Base-by-base conservation (phyloP, 2,329 filamentous ascomycete species). In the Exophiala phaeomuriformis region DNA sequence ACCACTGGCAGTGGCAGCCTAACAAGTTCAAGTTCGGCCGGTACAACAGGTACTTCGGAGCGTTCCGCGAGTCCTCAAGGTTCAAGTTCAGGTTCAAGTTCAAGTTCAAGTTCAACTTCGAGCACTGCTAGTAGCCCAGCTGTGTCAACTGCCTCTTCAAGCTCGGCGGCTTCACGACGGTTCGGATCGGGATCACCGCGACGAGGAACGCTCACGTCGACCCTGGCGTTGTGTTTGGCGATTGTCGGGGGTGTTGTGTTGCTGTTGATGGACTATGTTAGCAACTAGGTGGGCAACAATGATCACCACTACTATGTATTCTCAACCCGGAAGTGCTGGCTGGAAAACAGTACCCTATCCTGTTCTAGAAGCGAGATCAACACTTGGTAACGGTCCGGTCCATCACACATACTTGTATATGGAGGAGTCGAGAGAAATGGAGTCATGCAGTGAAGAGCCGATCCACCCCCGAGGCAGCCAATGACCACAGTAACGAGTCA, bases 361-460 rank as follows among this genome's bases (percentile, higher is more conserved):
- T 33, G 35, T 49, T 45, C 46, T 5, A 51, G 49, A 58, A 58
- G 50, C 56, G 56, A 58, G 43, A 56, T 58, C 52, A 56, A 46
- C 29, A 42, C 3, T 27, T 39, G 46, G 19, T 29, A 45, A 32
- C 8, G 27, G 30, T 30, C 28, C 41, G 8, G 8, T 32, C 40
- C 19, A 19, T 19, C 19, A 19, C 19, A 19, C 19, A 19, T 19
- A 19, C 19, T 19, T 19, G 5, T 36, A 41, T 46, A 45, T 39
- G 39, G 44, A 47, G 39, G 12, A 45, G 9, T 19, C 29, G 53
- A 46, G 50, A 53, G 41, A 40, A 51, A 48, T 41, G 53, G 44
- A 43, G 56, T 59, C 51, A 48, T 53, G 50, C 57, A 54, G 19
- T 19, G 19, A 19, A 19, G 19, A 12, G 29, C n/a, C 37, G 53